These are phyloP conservation scores for Citeromyces matritensis DNA, from an alignment of 805 yeast genomes.

Conservation along the genomic window DNA sequence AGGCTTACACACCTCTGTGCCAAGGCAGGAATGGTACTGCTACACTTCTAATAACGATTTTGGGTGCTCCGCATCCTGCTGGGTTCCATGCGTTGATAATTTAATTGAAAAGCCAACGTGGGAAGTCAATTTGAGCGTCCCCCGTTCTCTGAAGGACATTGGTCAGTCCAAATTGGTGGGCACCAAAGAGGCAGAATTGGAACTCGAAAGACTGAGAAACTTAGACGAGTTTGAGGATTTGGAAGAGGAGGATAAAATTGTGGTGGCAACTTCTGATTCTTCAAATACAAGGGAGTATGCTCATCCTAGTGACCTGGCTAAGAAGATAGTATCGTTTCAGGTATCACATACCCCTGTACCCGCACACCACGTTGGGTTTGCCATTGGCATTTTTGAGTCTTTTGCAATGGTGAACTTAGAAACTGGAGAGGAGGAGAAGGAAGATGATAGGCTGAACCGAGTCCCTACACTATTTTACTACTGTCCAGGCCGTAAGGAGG, in stretches of 20 bases:
- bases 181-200: conserved; percentile 16
- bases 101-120: conserved; percentile 82
- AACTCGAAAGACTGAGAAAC: conserved; percentile 12
- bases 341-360: conserved; percentile 71
- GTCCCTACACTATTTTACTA: conserved; percentile 50
- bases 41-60: conserved; percentile 71
- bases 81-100: conserved; percentile 95
- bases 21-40: conserved; percentile 56
- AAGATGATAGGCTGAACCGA: conserved; percentile 11
- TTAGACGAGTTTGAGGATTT: conserved; percentile 20
- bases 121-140: conserved; percentile 80
- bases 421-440: conserved; percentile 4
- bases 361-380: conserved; percentile 93
- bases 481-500: conserved; percentile 38
- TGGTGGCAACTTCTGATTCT: conserved; percentile 60
- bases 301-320: conserved; percentile 60
- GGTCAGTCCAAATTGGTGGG: conserved; percentile 30
- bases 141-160: conserved; percentile 65
- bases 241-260: conserved; percentile 29
- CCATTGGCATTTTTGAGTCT: conserved; percentile 75
- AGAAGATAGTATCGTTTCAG: conserved; percentile 63
- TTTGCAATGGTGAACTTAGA: conserved; percentile 34
- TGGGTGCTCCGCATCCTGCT: conserved; percentile 77
- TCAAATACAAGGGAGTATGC: conserved; percentile 53
- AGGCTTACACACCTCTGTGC: conserved; percentile 29